Evolutionary conservation across 1,139 yeast species (phyloP).

Genomic region (Protomyces inundatus): DNA sequence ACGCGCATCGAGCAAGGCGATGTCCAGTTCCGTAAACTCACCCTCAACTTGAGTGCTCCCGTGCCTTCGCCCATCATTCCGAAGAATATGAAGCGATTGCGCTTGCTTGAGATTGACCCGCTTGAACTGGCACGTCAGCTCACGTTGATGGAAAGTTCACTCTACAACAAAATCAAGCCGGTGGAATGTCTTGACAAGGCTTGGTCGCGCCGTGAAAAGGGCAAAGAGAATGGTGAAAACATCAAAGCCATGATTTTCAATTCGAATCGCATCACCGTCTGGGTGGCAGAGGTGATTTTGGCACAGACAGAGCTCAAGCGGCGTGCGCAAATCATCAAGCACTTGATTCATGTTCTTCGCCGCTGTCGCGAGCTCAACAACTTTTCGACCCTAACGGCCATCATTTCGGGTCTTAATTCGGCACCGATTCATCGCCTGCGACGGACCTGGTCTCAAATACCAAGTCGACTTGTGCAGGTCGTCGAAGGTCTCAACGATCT

Average conservation of each 20-base stretch:
- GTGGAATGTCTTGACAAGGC: slow-evolving; percentile 64
- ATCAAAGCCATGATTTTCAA: slow-evolving; percentile 33
- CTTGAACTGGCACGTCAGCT: slow-evolving; percentile 77
- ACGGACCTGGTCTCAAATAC: slow-evolving; percentile 75
- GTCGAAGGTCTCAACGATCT: slow-evolving; percentile 70
- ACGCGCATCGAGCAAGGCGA: slow-evolving; percentile 30
- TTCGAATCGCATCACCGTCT: slow-evolving; percentile 59
- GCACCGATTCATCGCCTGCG: slow-evolving; percentile 82
- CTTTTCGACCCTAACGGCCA: slow-evolving; percentile 90
- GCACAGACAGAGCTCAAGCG: slow-evolving; percentile 56
- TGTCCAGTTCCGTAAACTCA: slow-evolving; percentile 27
- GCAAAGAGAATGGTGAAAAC: slow-evolving; percentile 38
- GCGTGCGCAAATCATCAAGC: slow-evolving; percentile 66
- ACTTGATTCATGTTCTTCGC: slow-evolving; percentile 48
- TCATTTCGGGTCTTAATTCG: slow-evolving; percentile 79
- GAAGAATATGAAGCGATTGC: slow-evolving; percentile 27
- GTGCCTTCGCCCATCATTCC: slow-evolving; percentile 33
- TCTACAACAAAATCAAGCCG: slow-evolving; percentile 62
- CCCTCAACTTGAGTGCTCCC: slow-evolving; percentile 30
- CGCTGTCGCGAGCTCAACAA: slow-evolving; percentile 69
- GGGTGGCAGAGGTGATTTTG: slow-evolving; percentile 73
- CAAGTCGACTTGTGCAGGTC: slow-evolving; percentile 48
- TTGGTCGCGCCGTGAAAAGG: slow-evolving; percentile 56
- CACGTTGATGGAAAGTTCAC: slow-evolving; percentile 65
- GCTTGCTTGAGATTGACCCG: slow-evolving; percentile 62